phyloP scores from a whole-genome alignment of 768 basidiomycete genomes.

The Boletus pseudo-olivaceus region DNA sequence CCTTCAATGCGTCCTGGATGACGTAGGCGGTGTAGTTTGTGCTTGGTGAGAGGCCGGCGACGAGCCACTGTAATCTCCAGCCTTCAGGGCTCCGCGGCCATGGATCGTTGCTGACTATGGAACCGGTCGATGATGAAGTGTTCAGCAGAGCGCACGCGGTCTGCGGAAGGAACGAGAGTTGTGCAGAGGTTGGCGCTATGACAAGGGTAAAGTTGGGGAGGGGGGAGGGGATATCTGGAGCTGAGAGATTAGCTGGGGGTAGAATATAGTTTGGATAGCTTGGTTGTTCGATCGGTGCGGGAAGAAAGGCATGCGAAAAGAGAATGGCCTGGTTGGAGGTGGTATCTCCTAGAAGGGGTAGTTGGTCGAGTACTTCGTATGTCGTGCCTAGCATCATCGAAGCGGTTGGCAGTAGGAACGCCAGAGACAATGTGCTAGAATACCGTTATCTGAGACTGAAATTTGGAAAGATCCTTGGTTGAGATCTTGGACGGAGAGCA shows the following conservation, averaged over 20 bases:
- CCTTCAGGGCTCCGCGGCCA: constrained; percentile 60
- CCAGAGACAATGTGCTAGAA: background rate
- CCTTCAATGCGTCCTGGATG: constrained; percentile 49
- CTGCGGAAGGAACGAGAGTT: constrained; percentile 42
- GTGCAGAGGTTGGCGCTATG: constrained; percentile 46
- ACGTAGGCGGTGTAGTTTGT: constrained; percentile 82
- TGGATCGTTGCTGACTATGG: constrained; percentile 40
- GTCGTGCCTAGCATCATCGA: constrained; percentile 40
- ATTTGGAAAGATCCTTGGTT: constrained; percentile 52
- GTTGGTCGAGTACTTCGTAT: constrained; percentile 39
- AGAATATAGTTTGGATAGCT: constrained; percentile 77
- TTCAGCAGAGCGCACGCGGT: constrained; percentile 59
- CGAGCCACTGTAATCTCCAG: constrained; percentile 66
- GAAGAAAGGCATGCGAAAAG: constrained; percentile 58
- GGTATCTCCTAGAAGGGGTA: constrained; percentile 69
- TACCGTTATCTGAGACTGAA: constrained; percentile 48
- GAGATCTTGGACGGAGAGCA: constrained; percentile 45
- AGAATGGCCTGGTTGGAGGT: constrained; percentile 69
- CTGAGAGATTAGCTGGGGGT: constrained; percentile 50
- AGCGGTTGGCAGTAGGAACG: background rate
- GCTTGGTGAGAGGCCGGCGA: constrained; percentile 52
- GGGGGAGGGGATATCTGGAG: constrained; percentile 40
- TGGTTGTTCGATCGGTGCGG: constrained; percentile 34
- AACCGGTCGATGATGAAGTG: constrained; percentile 34
- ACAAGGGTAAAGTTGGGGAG: constrained; percentile 53